Conservation (phyloP, 352 stramenopile species). For the Blastocystis sp. region DNA sequence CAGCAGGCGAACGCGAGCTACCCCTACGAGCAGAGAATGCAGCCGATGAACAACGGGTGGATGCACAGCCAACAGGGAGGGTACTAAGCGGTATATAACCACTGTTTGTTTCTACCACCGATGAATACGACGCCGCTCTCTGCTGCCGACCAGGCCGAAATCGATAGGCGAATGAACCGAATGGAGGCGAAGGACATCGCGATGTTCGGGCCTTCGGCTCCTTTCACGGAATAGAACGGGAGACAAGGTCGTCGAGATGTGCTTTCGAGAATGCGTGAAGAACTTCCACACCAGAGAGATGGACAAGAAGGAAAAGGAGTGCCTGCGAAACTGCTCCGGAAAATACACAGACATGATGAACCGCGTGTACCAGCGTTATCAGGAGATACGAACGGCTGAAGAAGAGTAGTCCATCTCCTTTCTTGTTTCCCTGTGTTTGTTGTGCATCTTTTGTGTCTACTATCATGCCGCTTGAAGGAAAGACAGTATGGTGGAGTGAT, state of each 20-base stretch:
- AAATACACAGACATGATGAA: slow-evolving; percentile 72
- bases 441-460: neutral
- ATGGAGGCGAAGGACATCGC: slow-evolving; percentile 56
- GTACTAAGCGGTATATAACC: neutral
- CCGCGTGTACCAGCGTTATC: slow-evolving; percentile 69
- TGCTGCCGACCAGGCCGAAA: slow-evolving; percentile 9
- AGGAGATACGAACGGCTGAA: slow-evolving; percentile 71
- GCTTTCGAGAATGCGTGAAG: slow-evolving; percentile 72
- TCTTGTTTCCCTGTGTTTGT: slow-evolving; percentile 30
- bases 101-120: neutral
- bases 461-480: neutral
- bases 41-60: neutral
- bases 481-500: neutral
- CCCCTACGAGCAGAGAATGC: neutral
- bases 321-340: slow-evolving; percentile 69
- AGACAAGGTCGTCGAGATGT: slow-evolving; percentile 70
- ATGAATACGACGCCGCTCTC: neutral
- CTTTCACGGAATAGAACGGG: slow-evolving; percentile 18
- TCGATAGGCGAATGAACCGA: slow-evolving; percentile 11
- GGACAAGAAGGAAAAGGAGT: slow-evolving; percentile 72
- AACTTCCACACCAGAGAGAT: slow-evolving; percentile 71
- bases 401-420: slow-evolving; percentile 1
- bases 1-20: neutral
- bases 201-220: neutral
- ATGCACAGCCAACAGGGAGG: neutral